Percentiles rank a stretch among this genome's conserved stretches.
These are phyloP conservation scores for Amanita muscaria DNA, from an alignment of 768 basidiomycete genomes.

Conservation along the genomic window DNA sequence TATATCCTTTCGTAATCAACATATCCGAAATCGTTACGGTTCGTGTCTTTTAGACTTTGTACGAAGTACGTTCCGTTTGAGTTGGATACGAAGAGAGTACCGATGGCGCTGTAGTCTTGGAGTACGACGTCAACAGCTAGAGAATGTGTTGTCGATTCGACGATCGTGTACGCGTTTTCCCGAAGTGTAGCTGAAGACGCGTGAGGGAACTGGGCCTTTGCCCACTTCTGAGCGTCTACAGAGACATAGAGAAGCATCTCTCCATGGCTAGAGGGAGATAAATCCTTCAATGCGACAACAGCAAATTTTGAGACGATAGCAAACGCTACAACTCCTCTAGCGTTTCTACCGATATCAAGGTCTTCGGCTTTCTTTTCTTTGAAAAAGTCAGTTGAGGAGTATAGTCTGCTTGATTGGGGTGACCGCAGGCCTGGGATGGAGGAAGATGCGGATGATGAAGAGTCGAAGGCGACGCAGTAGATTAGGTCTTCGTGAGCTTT, in stretches of 20 bases:
- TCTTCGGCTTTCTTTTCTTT: constrained; percentile 61
- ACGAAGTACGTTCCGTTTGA: constrained; percentile 95
- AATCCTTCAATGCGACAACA: constrained; percentile 80
- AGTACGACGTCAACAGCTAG: constrained; percentile 90
- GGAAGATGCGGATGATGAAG: constrained; percentile 29
- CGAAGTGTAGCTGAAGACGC: constrained; percentile 67
- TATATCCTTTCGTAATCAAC: constrained; percentile 90
- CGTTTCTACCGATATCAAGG: constrained; percentile 77
- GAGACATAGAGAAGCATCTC: constrained; percentile 86
- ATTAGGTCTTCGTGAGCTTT: constrained; percentile 67
- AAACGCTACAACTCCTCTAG: constrained; percentile 84
- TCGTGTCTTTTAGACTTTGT: constrained; percentile 84
- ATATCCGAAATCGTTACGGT: constrained; percentile 78
- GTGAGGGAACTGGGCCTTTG: constrained; percentile 88
- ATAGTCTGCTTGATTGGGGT: constrained; percentile 63
- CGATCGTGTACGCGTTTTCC: constrained; percentile 93
- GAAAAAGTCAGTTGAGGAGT: constrained; percentile 84
- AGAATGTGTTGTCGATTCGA: constrained; percentile 90
- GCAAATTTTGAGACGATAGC: constrained; percentile 91
- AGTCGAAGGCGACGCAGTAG: constrained; percentile 86
- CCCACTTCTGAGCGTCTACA: constrained; percentile 77
- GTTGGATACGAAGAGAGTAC: constrained; percentile 93
- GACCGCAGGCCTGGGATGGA: constrained; percentile 34
- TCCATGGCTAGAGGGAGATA: constrained; percentile 41
- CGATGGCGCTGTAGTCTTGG: constrained; percentile 54